A percentile compares a stretch with the other conserved stretches of the same genome.
Evolutionary conservation across 2,329 filamentous ascomycete genomes (phyloP).

Genomic region (Cercospora sesami): DNA sequence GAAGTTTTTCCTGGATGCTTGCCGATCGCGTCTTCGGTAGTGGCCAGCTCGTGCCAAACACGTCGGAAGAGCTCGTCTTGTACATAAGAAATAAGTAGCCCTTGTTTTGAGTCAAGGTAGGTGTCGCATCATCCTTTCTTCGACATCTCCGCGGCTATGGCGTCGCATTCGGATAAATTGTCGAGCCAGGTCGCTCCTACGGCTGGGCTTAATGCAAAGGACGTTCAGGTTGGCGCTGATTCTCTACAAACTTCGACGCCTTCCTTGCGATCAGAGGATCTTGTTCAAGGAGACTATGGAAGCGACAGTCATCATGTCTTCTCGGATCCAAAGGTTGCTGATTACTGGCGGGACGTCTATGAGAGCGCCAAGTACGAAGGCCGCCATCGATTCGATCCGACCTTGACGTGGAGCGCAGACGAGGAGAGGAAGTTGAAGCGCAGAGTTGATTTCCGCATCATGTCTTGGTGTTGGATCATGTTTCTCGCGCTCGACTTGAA

Average conservation of each 20-base stretch:
- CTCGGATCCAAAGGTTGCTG: constrained; percentile 52
- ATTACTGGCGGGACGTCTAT: constrained; percentile 57
- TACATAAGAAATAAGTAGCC: constrained; percentile 9
- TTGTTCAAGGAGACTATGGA: constrained; percentile 25
- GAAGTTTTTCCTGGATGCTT: background rate
- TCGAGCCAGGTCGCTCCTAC: background rate
- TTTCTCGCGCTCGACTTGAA: constrained; percentile 34
- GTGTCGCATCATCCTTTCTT: background rate
- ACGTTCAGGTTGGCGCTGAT: constrained; percentile 5
- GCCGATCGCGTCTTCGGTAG: background rate
- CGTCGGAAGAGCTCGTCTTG: background rate
- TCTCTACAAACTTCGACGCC: constrained; percentile 4
- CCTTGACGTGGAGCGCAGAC: constrained; percentile 47
- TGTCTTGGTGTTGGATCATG: constrained; percentile 34
- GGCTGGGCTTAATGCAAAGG: background rate
- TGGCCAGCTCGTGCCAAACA: constrained; percentile 11
- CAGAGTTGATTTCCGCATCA: constrained; percentile 30
- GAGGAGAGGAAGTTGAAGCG: constrained; percentile 44
- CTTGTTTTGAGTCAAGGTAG: background rate
- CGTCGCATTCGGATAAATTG: constrained; percentile 5
- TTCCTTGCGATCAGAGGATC: constrained; percentile 20
- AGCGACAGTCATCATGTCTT: constrained; percentile 41
- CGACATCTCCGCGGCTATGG: constrained; percentile 13
- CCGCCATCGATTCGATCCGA: constrained; percentile 50
- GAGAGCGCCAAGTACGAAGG: constrained; percentile 56